Conservation (phyloP, 768 basidiomycete genomes). For the Leccinum fibrillosum region DNA sequence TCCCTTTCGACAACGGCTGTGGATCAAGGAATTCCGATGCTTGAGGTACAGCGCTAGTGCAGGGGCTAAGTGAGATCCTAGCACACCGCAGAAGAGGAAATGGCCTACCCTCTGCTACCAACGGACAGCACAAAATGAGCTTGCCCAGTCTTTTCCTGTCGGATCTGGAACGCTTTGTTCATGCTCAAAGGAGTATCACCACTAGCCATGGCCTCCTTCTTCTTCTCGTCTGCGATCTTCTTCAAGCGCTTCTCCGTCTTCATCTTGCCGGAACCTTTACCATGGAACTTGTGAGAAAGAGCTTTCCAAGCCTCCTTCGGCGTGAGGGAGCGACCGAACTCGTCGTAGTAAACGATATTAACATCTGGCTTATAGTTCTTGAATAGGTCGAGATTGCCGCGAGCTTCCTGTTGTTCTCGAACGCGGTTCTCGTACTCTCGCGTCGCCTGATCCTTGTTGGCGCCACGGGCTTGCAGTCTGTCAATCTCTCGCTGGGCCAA, state of each 20-base stretch:
- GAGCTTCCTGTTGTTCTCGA: constrained; percentile 88
- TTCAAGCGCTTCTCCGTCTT: constrained; percentile 96
- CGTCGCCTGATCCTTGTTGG: constrained; percentile 86
- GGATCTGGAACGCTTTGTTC: constrained; percentile 88
- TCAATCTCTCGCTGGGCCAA: constrained; percentile 81
- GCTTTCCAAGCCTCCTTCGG: constrained; percentile 99
- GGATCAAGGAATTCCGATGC: constrained; percentile 75
- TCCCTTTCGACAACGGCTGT: constrained; percentile 78
- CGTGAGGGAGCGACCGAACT: constrained; percentile 83
- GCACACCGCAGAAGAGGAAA: neutral
- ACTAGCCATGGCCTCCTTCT: constrained; percentile 89
- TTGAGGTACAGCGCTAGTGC: constrained; percentile 78
- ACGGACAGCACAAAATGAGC: constrained; percentile 96
- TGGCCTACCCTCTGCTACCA: constrained; percentile 81
- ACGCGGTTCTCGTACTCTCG: constrained; percentile 92
- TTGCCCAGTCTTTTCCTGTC: constrained; percentile 92
- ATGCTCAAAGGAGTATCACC: constrained; percentile 96
- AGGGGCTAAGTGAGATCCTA: constrained; percentile 2
- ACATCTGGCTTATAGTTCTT: constrained; percentile 96
- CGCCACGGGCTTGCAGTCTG: constrained; percentile 68
- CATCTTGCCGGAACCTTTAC: constrained; percentile 94
- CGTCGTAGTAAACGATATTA: constrained; percentile 95
- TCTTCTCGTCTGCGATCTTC: constrained; percentile 97
- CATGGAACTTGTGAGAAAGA: constrained; percentile 96
- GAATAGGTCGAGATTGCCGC: constrained; percentile 76